Conservation (phyloP, 2,329 filamentous ascomycete species). For the Coniochaeta sp. region DNA sequence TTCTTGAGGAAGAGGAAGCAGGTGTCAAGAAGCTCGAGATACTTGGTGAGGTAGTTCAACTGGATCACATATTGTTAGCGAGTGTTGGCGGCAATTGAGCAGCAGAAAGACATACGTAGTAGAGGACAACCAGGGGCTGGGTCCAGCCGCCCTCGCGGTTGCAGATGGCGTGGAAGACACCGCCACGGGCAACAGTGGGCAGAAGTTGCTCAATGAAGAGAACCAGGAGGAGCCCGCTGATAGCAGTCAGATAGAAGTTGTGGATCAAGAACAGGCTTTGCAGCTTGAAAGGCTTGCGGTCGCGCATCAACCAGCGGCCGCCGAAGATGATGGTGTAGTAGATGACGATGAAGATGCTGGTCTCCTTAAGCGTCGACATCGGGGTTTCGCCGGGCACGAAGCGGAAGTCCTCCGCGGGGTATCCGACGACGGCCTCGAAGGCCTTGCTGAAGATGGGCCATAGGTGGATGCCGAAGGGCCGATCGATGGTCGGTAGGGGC, state of each 20-base stretch:
- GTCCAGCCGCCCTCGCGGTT: conserved; percentile 81
- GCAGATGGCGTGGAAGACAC: conserved; percentile 88
- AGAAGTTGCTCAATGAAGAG: conserved; percentile 90
- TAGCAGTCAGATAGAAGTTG: conserved; percentile 87
- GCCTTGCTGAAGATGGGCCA: conserved; percentile 93
- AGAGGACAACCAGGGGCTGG: conserved; percentile 83
- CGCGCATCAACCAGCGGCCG: conserved; percentile 86
- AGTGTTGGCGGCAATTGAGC: background rate
- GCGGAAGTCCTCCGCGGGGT: conserved; percentile 77
- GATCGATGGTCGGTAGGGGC: conserved; percentile 75
- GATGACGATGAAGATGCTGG: conserved; percentile 69
- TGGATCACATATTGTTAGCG: conserved; percentile 27
- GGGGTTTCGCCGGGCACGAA: conserved; percentile 78
- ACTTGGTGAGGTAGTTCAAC: conserved; percentile 98
- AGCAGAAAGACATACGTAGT: conserved; percentile 67
- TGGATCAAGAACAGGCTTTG: conserved; percentile 89
- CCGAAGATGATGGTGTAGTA: conserved; percentile 96
- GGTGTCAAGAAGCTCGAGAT: conserved; percentile 90
- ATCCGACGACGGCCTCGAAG: conserved; percentile 70
- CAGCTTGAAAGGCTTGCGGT: conserved; percentile 76
- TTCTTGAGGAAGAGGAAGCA: conserved; percentile 98
- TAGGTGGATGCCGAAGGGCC: conserved; percentile 82
- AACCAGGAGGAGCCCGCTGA: conserved; percentile 72
- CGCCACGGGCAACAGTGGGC: conserved; percentile 71
- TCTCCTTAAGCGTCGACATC: conserved; percentile 84